A percentile compares a stretch with the other conserved stretches of the same genome.
Conservation (phyloP, 129 eudicot species). For the Erigeron canadensis region DNA sequence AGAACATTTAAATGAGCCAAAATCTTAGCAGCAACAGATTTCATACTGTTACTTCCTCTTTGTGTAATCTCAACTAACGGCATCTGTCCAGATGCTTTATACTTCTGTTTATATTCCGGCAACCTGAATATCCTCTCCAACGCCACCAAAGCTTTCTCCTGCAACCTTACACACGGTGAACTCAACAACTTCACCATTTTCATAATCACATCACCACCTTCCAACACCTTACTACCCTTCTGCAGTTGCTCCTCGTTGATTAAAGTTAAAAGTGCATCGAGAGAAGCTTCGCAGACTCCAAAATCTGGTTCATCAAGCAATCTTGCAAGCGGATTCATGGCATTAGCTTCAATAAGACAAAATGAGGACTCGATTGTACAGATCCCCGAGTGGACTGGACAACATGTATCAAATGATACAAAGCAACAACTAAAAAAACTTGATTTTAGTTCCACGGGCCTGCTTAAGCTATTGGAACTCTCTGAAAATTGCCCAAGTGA, state of each 20-base stretch:
- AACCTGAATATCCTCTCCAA: conserved; percentile 45
- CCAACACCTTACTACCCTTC: conserved; percentile 52
- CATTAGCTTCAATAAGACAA: conserved; percentile 49
- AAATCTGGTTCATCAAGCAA: conserved; percentile 36
- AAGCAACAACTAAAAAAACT: conserved; percentile 34
- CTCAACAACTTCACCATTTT: conserved; percentile 49
- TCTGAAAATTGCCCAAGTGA: conserved; percentile 47
- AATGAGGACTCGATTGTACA: conserved; percentile 43
- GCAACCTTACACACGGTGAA: conserved; percentile 33
- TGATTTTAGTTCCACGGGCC: conserved; percentile 21
- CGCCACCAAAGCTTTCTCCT: conserved; percentile 43
- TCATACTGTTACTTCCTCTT: conserved; percentile 46
- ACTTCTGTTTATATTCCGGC: conserved; percentile 42
- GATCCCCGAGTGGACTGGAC: conserved; percentile 38
- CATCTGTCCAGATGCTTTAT: conserved; percentile 42
- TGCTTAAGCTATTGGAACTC: conserved; percentile 34
- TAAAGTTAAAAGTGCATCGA: conserved; percentile 45
- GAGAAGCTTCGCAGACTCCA: conserved; percentile 43
- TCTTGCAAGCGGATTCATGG: conserved; percentile 37
- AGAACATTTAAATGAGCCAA: conserved; percentile 52
- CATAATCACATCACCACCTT: conserved; percentile 30
- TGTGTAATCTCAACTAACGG: conserved; percentile 55
- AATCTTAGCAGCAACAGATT: conserved; percentile 58
- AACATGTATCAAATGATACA: conserved; percentile 16
- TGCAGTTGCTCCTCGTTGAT: conserved; percentile 37